Conservation (phyloP, 768 basidiomycete genomes). For the Rhizopogon rudus region DNA sequence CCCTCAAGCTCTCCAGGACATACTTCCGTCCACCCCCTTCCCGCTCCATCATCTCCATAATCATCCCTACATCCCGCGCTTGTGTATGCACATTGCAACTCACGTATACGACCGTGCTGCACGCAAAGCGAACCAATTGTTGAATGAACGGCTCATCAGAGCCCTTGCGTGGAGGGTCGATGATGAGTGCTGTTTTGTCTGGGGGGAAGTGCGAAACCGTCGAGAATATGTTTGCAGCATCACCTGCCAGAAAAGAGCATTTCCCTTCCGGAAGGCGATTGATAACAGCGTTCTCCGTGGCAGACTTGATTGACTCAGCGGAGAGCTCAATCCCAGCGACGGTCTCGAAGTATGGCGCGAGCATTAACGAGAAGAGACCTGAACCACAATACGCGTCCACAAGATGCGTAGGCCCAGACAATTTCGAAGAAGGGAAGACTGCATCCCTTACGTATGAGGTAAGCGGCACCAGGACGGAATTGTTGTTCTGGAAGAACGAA, state of each 20-base stretch:
- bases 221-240: conserved; percentile 82
- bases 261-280: conserved; percentile 55
- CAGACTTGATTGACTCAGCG: conserved; percentile 61
- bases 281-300: conserved; percentile 59
- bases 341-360: conserved; percentile 67
- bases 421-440: conserved; percentile 40
- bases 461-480: conserved; percentile 80
- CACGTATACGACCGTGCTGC: conserved; percentile 77
- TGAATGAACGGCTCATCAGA: conserved; percentile 76
- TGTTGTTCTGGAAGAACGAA: conserved; percentile 99
- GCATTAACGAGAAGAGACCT: conserved; percentile 82
- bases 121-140: conserved; percentile 70
- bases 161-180: conserved; percentile 94
- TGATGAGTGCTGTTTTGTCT: conserved; percentile 60
- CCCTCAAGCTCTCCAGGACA: conserved; percentile 75
- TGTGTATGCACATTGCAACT: conserved; percentile 96
- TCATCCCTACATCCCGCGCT: conserved; percentile 79
- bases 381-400: conserved; percentile 95
- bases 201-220: conserved; percentile 63
- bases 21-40: conserved; percentile 48
- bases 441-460: conserved; percentile 79
- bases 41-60: conserved; percentile 44
- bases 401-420: conserved; percentile 62
- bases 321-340: conserved; percentile 90
- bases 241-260: conserved; percentile 70